Base-by-base conservation (phyloP, 257 asterid genomes). In the Nyctanthes arbortristis region DNA sequence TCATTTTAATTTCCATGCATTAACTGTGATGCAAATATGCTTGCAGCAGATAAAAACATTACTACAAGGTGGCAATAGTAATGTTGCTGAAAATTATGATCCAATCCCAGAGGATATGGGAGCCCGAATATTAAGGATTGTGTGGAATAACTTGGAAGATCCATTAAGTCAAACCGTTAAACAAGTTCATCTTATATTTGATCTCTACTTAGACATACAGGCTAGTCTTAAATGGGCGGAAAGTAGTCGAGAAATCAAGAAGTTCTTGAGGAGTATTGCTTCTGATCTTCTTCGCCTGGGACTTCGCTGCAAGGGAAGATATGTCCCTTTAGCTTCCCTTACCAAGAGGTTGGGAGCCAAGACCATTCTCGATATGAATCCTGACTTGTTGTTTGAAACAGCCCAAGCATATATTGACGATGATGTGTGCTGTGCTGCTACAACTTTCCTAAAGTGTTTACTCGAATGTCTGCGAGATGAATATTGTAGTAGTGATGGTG, bases 101-200 rank as follows among this genome's bases (percentile, higher is more conserved):
- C 88, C 87, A 9, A 74, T 91, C 61, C 78, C 99, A 18, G 99
- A 85, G 78, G 85, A 88, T 35, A 85, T 82, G 82, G 89, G 96
- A 28, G 77, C 84, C 20, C 80, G 96, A 78, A 80, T 91, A 78
- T 70, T 91, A 69, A 86, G 85, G 80, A 88, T 82, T 71, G 89
- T 91, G 67, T 93, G 99, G 99, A 84, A 84, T 80, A 93, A 93
- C 84, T 79, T 93, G 86, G 99, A 93, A 81, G 99, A 93, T 80
- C 96, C 97, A 80, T 77, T 93, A 68, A 93, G 91, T 77, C 99
- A 93, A 84, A 85, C 99, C 12, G 99, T 93, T 65, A 93, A 86
- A 79, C 99, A 93, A 84, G 96, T 86, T 75, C 94, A 93, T 79
- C 94, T 93, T 56, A 88, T 93, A 66, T 89, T 93, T 76, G 99